A percentile compares a stretch with the other conserved stretches of the same genome.
These are phyloP conservation scores for Termitomyces sp. DNA, from an alignment of 768 basidiomycete genomes.

Conservation along the genomic window DNA sequence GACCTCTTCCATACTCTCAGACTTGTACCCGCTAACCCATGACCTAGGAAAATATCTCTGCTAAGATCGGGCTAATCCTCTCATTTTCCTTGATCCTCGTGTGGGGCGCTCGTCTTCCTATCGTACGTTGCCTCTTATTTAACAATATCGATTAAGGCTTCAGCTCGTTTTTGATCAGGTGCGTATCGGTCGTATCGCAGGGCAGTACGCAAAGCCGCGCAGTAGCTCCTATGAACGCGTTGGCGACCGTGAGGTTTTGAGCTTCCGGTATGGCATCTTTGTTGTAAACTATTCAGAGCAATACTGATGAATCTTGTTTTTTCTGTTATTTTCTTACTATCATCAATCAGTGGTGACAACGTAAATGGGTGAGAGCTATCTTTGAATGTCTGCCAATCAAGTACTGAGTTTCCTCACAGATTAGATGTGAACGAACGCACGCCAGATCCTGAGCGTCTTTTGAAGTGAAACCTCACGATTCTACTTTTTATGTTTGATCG, in stretches of 20 bases:
- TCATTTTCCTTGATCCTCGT: slow-evolving; percentile 94
- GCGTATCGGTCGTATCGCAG: slow-evolving; percentile 88
- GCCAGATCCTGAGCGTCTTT: slow-evolving; percentile 86
- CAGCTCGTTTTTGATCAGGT: slow-evolving; percentile 36
- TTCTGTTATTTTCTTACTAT: neutral
- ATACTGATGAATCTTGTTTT: neutral
- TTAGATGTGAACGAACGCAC: slow-evolving; percentile 73
- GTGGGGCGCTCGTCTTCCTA: slow-evolving; percentile 91
- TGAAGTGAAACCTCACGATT: slow-evolving; percentile 48
- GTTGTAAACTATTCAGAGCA: no score
- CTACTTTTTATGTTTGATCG: neutral
- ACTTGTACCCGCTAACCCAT: slow-evolving; percentile 6
- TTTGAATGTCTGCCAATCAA: neutral
- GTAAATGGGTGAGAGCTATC: slow-evolving; percentile 71
- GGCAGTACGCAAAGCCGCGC: slow-evolving; percentile 94
- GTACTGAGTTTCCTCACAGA: slow-evolving; percentile 25
- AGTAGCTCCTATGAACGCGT: slow-evolving; percentile 80
- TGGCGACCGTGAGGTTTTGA: slow-evolving; percentile 71
- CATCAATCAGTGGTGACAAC: slow-evolving; percentile 93
- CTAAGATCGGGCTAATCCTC: slow-evolving; percentile 86
- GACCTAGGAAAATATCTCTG: slow-evolving; percentile 75
- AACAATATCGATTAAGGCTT: neutral
- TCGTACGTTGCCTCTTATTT: slow-evolving; percentile 51
- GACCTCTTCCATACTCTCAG: slow-evolving; percentile 17
- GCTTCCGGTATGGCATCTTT: slow-evolving; percentile 69